Conservation (phyloP, 371 early-diverging fungal genomes). For the Rhizomucor pusillus region DNA sequence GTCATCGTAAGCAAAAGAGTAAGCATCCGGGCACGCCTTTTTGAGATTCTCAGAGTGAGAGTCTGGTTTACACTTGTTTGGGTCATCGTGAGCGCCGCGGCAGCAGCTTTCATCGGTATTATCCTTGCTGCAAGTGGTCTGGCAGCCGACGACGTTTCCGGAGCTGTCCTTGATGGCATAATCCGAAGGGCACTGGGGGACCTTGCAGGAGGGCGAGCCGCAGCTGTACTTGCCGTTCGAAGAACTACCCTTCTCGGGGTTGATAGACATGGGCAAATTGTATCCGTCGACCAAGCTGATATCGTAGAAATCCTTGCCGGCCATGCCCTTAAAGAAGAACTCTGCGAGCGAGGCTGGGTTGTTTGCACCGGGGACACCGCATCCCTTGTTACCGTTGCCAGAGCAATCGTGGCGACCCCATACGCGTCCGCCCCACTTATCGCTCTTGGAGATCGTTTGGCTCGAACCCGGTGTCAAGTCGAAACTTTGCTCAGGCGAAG, state of each 20-base stretch:
- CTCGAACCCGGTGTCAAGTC: conserved; percentile 33
- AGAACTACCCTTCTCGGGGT: conserved; percentile 5
- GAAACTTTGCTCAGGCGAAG: conserved; percentile 21
- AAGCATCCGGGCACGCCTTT: conserved; percentile 39
- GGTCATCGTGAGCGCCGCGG: conserved; percentile 26
- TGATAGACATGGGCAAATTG: conserved; percentile 34
- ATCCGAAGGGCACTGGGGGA: conserved; percentile 29
- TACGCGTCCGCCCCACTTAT: conserved; percentile 46
- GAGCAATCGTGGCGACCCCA: conserved; percentile 39
- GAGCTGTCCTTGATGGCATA: conserved; percentile 23
- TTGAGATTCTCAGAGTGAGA: conserved; percentile 20
- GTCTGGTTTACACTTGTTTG: conserved; percentile 25
- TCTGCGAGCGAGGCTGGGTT: conserved; percentile 51
- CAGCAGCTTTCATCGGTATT: conserved; percentile 28
- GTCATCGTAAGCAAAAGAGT: conserved; percentile 44
- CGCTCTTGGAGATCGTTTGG: conserved; percentile 26
- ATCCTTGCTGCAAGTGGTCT: conserved; percentile 31
- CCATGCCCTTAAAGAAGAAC: conserved; percentile 40
- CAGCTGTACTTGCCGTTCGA: conserved; percentile 28
- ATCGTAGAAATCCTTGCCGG: conserved; percentile 44
- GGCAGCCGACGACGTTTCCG: conserved; percentile 32
- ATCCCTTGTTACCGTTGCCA: conserved; percentile 18
- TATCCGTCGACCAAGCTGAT: conserved; percentile 48
- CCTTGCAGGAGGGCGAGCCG: conserved; percentile 29
- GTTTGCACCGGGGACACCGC: conserved; percentile 38